Conservation (phyloP, 169 alveolate species). For the Plasmodium ovale region DNA sequence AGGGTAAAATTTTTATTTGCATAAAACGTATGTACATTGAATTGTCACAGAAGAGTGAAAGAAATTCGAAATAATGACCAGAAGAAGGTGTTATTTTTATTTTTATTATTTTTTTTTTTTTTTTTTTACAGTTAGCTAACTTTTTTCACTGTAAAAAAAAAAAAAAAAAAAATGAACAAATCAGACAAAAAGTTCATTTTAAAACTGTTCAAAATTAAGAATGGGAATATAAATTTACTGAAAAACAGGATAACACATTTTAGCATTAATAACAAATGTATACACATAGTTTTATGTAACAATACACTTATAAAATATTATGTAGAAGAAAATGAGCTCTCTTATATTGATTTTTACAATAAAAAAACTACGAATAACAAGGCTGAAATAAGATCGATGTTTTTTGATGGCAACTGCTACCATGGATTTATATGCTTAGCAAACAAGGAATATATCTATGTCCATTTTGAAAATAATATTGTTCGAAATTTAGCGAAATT, state of each 20-base stretch:
- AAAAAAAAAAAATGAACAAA: conserved; percentile 30
- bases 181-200: conserved; percentile 50
- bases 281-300: conserved; percentile 65
- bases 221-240: conserved; percentile 62
- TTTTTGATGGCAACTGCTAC: conserved; percentile 68
- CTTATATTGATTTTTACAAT: conserved; percentile 60
- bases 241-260: conserved; percentile 74
- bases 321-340: conserved; percentile 63
- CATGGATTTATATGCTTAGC: conserved; percentile 77
- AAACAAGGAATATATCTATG: conserved; percentile 70
- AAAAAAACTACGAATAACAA: conserved; percentile 62
- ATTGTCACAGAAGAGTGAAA: too few relatives aligned
- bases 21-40: too few relatives aligned
- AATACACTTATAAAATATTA: conserved; percentile 60
- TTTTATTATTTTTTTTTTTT: too few relatives aligned
- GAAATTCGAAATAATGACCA: too few relatives aligned
- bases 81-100: too few relatives aligned
- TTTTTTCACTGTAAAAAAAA: neutral
- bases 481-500: conserved; percentile 45
- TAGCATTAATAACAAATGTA: conserved; percentile 70
- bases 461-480: conserved; percentile 70
- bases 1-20: too few relatives aligned
- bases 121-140: too few relatives aligned
- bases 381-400: conserved; percentile 74
- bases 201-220: conserved; percentile 66